phyloP scores from a whole-genome alignment of 1,284 basidiomycete genomes.

The Cutaneotrichosporon sp. region DNA sequence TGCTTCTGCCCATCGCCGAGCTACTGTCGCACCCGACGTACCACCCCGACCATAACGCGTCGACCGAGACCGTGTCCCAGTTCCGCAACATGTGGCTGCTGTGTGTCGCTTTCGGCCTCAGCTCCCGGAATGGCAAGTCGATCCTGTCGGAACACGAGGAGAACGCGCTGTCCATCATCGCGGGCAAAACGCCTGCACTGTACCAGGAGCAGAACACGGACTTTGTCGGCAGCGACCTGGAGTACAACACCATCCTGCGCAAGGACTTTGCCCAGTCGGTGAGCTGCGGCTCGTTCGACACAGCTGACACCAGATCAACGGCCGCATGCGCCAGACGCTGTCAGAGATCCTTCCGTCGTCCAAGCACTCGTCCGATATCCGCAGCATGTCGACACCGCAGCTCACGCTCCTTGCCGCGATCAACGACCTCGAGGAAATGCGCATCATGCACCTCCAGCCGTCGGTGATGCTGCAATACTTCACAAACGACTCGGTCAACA shows the following conservation, averaged over 20 bases:
- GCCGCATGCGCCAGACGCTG: slow-evolving; percentile 67
- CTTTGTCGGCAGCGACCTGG: slow-evolving; percentile 83
- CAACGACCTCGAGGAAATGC: slow-evolving; percentile 86
- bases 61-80: slow-evolving; percentile 69
- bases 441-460: slow-evolving; percentile 75
- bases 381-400: slow-evolving; percentile 76
- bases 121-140: slow-evolving; percentile 63
- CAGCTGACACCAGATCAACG: slow-evolving; percentile 61
- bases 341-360: slow-evolving; percentile 64
- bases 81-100: slow-evolving; percentile 97
- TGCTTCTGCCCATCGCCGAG: slow-evolving; percentile 87
- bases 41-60: slow-evolving; percentile 63
- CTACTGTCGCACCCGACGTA: slow-evolving; percentile 77
- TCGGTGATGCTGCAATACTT: slow-evolving; percentile 88
- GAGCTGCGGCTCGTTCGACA: slow-evolving; percentile 36
- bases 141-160: slow-evolving; percentile 58
- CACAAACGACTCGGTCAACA: slow-evolving; percentile 81
- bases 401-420: slow-evolving; percentile 84
- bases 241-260: slow-evolving; percentile 91
- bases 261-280: slow-evolving; percentile 81
- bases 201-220: slow-evolving; percentile 82
- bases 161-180: slow-evolving; percentile 76
- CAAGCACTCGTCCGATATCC: slow-evolving; percentile 70
- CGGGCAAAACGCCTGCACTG: slow-evolving; percentile 82
- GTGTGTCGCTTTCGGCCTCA: slow-evolving; percentile 66